Percentiles rank a stretch among this genome's conserved stretches.
Conservation (phyloP, 1,139 yeast genomes). For the Groenewaldozyma sp. region DNA sequence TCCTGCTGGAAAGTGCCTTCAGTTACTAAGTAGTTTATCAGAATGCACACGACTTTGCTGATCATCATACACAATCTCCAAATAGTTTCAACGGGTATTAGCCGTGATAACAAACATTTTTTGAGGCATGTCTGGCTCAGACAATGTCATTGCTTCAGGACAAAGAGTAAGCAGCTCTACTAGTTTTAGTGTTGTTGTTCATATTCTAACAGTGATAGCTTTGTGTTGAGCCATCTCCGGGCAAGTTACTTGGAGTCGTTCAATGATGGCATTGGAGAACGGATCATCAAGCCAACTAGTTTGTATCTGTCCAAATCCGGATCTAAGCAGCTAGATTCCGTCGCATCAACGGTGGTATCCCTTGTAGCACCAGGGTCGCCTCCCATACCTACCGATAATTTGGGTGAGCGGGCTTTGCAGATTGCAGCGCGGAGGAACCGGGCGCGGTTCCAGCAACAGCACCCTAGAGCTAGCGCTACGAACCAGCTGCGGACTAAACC, state of each 20-base stretch:
- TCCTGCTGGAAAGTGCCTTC: too few species aligned
- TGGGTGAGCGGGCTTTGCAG: conserved; percentile 6
- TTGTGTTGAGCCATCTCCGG: conserved; percentile 26
- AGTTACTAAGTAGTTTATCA: too few species aligned
- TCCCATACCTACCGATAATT: conserved; percentile 20
- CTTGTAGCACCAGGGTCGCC: conserved; percentile 23
- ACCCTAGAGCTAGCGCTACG: neutral
- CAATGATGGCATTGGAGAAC: conserved; percentile 28
- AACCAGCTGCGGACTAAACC: conserved; percentile 1
- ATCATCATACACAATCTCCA: too few species aligned
- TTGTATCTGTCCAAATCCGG: conserved; percentile 24
- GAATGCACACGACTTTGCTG: too few species aligned
- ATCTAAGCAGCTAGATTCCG: conserved; percentile 20
- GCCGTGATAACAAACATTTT: too few species aligned
- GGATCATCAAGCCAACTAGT: conserved; percentile 25
- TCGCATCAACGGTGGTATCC: conserved; percentile 21
- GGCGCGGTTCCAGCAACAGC: neutral
- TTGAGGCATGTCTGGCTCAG: neutral
- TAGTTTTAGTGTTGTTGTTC: neutral
- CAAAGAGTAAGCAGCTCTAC: conserved; percentile 18
- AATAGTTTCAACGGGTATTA: too few species aligned
- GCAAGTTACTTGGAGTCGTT: conserved; percentile 27
- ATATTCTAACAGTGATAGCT: conserved; percentile 12
- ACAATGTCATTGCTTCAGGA: conserved; percentile 25
- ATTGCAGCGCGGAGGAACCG: conserved; percentile 8